Evolutionary conservation across 225 moss, liverwort and hornwort species (phyloP), one percentile per base, ranked within the genome.

Genomic region (Straminergon stramineum): DNA sequence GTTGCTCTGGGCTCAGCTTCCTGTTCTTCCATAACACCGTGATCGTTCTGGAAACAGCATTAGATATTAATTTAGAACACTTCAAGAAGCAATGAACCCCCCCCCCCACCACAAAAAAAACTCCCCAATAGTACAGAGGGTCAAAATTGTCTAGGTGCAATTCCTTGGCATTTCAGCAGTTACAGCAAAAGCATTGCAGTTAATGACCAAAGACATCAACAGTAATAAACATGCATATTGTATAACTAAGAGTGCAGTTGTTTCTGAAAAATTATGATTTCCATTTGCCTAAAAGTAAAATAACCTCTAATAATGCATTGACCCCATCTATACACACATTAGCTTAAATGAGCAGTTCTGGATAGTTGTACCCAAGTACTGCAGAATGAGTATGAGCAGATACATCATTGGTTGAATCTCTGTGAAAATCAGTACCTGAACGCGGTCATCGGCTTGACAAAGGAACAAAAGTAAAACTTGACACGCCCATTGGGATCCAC

Each of bases 391-490:
- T 43, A 64, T 45, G 55, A 20, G 28, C 11, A 62, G 27, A 53
- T 15, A 52, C 86, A 45, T 66, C 37, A 13, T 56, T 52, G 48
- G 39, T n/a, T 69, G 84, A 84, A 68, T 68, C 51, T 53, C 39
- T 55, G 23, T 31, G 48, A 45, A 7, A n/a, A 61, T 41, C 10
- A 64, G 67, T 74, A 97, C 97, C 96, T 95, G 91, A 98, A 96
- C 41, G 98, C 97, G 30, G 95, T 94, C 75, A 96, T 90, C 67
- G 97, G 96, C 80, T 96, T 95, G 43, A 98, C 97, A 86, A 98
- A 98, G 26, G 97, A 97, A 53, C 97, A 94, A 61, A 98, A 98
- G 88, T 97, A 94, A 77, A 98, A 98, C 91, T 96, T 97, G 45
- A 93, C 91, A 31, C 98, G 96, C 43, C 97, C 98, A 63, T 91